Evolutionary conservation across 2,329 filamentous ascomycete species (phyloP).

Genomic region (Cladorrhinum sp.): DNA sequence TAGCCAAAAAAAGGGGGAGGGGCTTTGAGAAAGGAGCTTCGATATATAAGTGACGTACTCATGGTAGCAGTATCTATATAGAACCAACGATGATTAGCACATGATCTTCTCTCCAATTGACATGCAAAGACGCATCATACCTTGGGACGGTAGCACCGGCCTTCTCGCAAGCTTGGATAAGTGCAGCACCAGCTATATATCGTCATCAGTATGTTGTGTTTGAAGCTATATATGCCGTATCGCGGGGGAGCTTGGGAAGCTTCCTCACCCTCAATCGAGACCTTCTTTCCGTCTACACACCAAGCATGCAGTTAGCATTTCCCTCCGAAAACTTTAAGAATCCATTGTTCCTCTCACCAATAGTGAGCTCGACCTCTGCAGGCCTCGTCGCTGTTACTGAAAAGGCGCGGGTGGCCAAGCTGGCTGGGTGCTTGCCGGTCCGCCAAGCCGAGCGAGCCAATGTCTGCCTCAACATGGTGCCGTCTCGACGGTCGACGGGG

Average conservation of each 20-base stretch:
- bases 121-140: conserved; percentile 43
- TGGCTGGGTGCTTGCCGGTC: conserved; percentile 54
- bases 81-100: conserved; percentile 32
- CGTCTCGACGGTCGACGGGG: conserved; percentile 51
- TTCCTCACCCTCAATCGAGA: conserved; percentile 69
- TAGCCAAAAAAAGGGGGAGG: conserved; percentile 31
- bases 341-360: conserved; percentile 59
- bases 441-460: conserved; percentile 67
- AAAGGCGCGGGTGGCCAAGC: conserved; percentile 71
- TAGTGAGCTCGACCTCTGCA: conserved; percentile 94
- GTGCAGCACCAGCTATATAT: conserved; percentile 77
- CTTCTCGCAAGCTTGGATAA: conserved; percentile 99
- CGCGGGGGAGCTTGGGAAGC: conserved; percentile 1
- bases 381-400: conserved; percentile 72
- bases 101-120: not conserved
- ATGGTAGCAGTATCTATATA: conserved; percentile 89
- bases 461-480: conserved; percentile 66
- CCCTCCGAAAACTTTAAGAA: conserved; percentile 27
- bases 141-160: conserved; percentile 85
- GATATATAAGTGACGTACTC: conserved; percentile 61
- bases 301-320: conserved; percentile 16
- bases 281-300: conserved; percentile 84
- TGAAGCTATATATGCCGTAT: not conserved
- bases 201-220: not conserved
- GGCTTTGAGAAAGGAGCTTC: conserved; percentile 19